Conservation (phyloP, 257 asterid species). For the Solanum lycopersicoides region DNA sequence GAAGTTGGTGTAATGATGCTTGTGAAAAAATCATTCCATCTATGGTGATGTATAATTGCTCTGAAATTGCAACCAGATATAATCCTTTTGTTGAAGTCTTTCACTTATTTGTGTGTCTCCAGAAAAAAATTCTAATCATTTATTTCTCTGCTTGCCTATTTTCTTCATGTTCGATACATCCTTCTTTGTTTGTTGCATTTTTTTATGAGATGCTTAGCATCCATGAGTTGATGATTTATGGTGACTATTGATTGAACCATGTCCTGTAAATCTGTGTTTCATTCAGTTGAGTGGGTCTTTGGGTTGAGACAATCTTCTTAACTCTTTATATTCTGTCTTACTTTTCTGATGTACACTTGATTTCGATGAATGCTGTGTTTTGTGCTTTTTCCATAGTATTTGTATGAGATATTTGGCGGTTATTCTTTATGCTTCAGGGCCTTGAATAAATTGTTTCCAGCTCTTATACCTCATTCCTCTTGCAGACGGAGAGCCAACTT, state of each 20-base stretch:
- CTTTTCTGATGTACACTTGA: not conserved
- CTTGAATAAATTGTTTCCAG: conserved; percentile 1
- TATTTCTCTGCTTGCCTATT: not conserved
- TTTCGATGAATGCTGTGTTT: not conserved
- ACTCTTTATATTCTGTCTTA: not conserved
- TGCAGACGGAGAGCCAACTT: conserved; percentile 68
- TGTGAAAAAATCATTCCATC: not conserved
- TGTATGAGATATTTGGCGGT: not conserved
- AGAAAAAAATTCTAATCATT: not conserved
- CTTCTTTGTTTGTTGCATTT: not conserved
- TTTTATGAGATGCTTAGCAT: not conserved
- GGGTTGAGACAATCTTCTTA: not conserved
- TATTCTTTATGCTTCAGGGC: not conserved
- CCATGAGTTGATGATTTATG: not conserved
- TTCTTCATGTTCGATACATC: not conserved
- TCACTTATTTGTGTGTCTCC: not conserved
- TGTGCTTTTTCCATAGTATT: not conserved
- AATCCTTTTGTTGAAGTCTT: not conserved
- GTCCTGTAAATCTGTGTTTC: not conserved
- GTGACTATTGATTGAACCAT: not conserved
- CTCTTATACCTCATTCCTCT: conserved; percentile 8
- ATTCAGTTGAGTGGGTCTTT: not conserved
- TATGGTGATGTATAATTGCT: not conserved
- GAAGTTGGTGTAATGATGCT: not conserved
- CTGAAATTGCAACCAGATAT: not conserved